phyloP scores from a whole-genome alignment of 257 asterid genomes.

The Primulina eburnea region DNA sequence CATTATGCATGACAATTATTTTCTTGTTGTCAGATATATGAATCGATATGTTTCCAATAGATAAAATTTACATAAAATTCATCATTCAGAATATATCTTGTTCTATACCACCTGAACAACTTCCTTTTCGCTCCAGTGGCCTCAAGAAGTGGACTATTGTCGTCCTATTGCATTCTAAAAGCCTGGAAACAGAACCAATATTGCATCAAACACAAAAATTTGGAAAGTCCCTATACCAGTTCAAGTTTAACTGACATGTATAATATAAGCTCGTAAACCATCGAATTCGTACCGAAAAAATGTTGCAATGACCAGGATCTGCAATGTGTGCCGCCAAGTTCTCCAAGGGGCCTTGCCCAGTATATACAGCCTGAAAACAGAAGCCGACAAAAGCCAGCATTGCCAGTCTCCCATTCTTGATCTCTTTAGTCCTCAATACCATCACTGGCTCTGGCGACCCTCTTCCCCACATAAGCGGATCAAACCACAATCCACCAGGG shows the following conservation, averaged over 20 bases:
- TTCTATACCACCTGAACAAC: background rate
- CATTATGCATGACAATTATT: background rate
- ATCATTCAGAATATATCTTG: constrained; percentile 1
- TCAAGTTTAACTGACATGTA: background rate
- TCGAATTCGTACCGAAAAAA: constrained; percentile 51
- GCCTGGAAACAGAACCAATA: constrained; percentile 40
- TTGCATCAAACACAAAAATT: background rate
- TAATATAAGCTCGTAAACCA: background rate
- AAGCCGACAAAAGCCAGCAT: constrained; percentile 85
- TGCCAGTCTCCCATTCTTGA: constrained; percentile 86
- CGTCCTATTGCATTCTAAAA: constrained; percentile 36
- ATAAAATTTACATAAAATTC: background rate
- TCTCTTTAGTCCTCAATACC: constrained; percentile 83
- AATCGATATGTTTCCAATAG: background rate
- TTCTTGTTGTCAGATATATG: constrained; percentile 23
- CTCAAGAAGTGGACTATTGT: background rate
- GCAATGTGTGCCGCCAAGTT: constrained; percentile 71
- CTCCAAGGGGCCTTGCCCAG: constrained; percentile 69
- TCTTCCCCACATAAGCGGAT: constrained; percentile 84
- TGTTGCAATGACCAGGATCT: constrained; percentile 87
- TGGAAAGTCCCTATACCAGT: background rate
- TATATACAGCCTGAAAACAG: constrained; percentile 76
- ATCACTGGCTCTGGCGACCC: constrained; percentile 89
- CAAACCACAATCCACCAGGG: constrained; percentile 89
- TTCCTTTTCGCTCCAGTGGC: background rate